These are phyloP conservation scores for Phytopythium aichiense DNA, from an alignment of 352 stramenopile species.

Conservation along the genomic window DNA sequence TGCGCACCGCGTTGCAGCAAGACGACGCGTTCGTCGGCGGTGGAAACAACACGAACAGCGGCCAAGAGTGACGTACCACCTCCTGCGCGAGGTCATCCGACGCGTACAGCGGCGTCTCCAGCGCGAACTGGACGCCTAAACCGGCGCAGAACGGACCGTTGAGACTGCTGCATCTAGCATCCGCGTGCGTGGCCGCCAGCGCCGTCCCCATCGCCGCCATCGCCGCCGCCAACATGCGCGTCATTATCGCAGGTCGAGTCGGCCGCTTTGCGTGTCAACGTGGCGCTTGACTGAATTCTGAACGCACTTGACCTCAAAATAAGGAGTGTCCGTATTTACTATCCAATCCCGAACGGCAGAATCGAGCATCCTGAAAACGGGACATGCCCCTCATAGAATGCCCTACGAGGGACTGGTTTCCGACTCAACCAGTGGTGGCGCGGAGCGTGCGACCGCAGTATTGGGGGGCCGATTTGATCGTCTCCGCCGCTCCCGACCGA, in stretches of 20 bases:
- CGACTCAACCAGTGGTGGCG: constrained; percentile 1
- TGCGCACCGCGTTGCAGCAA: constrained; percentile 5
- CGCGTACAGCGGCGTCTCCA: constrained; percentile 31
- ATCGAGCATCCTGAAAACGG: background rate
- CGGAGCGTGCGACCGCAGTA: background rate
- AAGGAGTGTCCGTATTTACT: background rate
- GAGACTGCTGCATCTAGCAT: constrained; percentile 46
- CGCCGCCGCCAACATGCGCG: constrained; percentile 6
- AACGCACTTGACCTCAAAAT: background rate
- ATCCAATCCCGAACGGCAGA: background rate
- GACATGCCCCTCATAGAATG: background rate
- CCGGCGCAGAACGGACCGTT: constrained; percentile 60
- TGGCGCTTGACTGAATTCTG: background rate
- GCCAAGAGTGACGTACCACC: constrained; percentile 12
- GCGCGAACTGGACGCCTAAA: constrained; percentile 21
- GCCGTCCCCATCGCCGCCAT: constrained; percentile 5
- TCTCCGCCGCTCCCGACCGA: background rate
- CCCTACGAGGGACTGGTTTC: background rate
- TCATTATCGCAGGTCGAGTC: constrained; percentile 11
- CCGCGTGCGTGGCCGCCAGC: background rate
- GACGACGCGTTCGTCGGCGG: background rate
- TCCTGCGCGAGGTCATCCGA: constrained; percentile 40
- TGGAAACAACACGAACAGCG: background rate
- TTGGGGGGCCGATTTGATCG: background rate
- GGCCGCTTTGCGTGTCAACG: constrained; percentile 9